phyloP scores from a whole-genome alignment of 768 basidiomycete species.

The Phylloporus sp. region DNA sequence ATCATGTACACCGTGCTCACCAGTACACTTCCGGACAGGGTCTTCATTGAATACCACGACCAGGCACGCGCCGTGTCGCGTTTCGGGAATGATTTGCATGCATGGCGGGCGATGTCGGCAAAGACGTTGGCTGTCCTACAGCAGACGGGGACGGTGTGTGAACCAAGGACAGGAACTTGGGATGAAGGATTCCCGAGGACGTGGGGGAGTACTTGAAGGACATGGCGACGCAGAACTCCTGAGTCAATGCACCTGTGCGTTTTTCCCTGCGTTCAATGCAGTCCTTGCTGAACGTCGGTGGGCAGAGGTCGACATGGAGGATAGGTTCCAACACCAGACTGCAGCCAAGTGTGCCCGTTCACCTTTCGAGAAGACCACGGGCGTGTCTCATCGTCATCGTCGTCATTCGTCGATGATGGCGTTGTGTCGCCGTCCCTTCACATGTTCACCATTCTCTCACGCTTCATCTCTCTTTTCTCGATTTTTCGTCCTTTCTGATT shows the following conservation, averaged over 20 bases:
- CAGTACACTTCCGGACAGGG: constrained; percentile 29
- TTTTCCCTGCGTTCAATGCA: not conserved
- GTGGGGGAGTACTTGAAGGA: constrained; percentile 71
- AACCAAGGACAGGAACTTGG: constrained; percentile 78
- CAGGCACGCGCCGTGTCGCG: constrained; percentile 61
- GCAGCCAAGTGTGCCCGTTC: constrained; percentile 42
- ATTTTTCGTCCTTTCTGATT: not conserved
- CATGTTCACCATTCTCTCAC: not conserved
- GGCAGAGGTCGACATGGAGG: constrained; percentile 55
- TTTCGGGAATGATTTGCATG: constrained; percentile 55
- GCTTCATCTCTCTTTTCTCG: not conserved
- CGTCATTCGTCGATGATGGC: not conserved
- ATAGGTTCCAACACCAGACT: constrained; percentile 60
- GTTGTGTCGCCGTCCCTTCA: not conserved
- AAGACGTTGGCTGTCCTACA: constrained; percentile 65
- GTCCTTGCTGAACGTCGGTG: constrained; percentile 12
- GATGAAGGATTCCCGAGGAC: constrained; percentile 53
- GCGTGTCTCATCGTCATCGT: not conserved
- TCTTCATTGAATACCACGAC: constrained; percentile 72
- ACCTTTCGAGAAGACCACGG: not conserved
- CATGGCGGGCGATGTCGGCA: constrained; percentile 55
- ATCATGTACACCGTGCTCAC: constrained; percentile 15
- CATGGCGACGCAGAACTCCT: constrained; percentile 58
- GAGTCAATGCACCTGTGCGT: constrained; percentile 50
- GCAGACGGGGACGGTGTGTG: constrained; percentile 59